phyloP scores from a whole-genome alignment of 2,329 filamentous ascomycete genomes.

The Colletotrichum sidae region DNA sequence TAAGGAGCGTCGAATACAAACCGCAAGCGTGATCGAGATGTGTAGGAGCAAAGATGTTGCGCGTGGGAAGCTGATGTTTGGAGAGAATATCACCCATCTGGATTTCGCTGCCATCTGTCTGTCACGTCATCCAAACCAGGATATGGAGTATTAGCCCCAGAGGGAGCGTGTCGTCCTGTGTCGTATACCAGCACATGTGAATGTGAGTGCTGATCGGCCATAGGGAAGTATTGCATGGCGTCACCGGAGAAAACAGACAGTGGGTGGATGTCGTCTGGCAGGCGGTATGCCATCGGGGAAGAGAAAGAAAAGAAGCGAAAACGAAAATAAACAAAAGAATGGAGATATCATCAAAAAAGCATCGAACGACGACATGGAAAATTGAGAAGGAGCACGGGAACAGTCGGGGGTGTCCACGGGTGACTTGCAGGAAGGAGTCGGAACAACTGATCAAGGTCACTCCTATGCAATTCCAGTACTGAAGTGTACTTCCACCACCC shows the following conservation, averaged over 20 bases:
- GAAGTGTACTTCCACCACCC: neutral
- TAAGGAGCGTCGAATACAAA: neutral
- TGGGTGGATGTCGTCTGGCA: neutral
- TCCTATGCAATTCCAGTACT: neutral
- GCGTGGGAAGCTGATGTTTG: neutral
- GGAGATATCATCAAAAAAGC: conserved; percentile 19
- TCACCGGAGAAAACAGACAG: neutral
- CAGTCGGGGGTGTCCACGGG: conserved; percentile 15
- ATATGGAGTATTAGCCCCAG: no score
- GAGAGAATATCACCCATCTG: neutral
- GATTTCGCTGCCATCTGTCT: neutral
- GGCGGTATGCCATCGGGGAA: neutral
- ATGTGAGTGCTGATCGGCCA: no score
- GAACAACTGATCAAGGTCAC: neutral
- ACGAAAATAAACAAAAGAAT: conserved; percentile 15
- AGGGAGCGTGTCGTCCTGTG: no score
- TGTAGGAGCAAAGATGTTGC: conserved; percentile 11
- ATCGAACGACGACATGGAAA: conserved; percentile 30
- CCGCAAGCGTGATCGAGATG: neutral
- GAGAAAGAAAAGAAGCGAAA: neutral
- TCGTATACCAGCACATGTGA: no score
- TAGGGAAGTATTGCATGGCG: neutral
- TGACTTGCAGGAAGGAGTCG: neutral
- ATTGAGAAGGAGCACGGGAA: conserved; percentile 23
- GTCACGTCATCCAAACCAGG: no score